Evolutionary conservation across 2,329 filamentous ascomycete genomes (phyloP).

Genomic region (Drechslerella dactyloides): DNA sequence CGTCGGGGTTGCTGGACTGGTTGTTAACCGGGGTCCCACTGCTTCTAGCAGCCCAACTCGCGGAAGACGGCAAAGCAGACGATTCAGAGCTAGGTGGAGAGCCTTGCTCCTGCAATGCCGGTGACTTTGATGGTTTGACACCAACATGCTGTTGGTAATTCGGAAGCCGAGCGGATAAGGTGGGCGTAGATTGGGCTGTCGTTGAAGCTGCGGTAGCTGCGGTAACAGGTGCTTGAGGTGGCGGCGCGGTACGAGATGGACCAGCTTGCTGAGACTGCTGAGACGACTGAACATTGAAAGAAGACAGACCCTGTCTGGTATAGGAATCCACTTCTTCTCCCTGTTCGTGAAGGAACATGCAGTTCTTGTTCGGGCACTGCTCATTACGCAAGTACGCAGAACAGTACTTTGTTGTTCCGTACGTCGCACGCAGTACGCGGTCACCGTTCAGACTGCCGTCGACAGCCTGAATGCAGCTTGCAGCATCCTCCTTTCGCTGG

Average conservation of each 20-base stretch:
- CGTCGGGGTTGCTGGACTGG: conserved; percentile 57
- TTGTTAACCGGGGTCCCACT: conserved; percentile 74
- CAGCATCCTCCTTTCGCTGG: conserved; percentile 86
- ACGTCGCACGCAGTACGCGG: conserved; percentile 74
- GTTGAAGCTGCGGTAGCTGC: conserved; percentile 54
- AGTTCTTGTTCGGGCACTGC: conserved; percentile 91
- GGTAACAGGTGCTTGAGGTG: conserved; percentile 50
- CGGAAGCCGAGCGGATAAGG: conserved; percentile 49
- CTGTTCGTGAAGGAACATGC: conserved; percentile 97
- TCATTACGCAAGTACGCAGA: conserved; percentile 95
- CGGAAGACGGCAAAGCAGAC: conserved; percentile 89
- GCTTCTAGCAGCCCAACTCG: conserved; percentile 83
- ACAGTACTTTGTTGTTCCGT: conserved; percentile 97
- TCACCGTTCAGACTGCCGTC: conserved; percentile 93
- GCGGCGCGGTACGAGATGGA: conserved; percentile 57
- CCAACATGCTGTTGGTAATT: conserved; percentile 32
- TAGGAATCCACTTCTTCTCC: conserved; percentile 99
- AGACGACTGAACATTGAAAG: conserved; percentile 70
- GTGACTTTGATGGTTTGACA: conserved; percentile 53
- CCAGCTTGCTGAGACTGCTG: conserved; percentile 57
- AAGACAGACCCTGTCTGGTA: conserved; percentile 89
- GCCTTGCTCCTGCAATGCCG: conserved; percentile 61
- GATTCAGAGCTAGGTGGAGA: conserved; percentile 70
- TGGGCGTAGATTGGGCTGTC: conserved; percentile 56
- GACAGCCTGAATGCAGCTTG: conserved; percentile 86